Percentiles rank a stretch among this genome's conserved stretches.
These are phyloP conservation scores for Chiua virens DNA, from an alignment of 768 basidiomycete species.

Conservation along the genomic window DNA sequence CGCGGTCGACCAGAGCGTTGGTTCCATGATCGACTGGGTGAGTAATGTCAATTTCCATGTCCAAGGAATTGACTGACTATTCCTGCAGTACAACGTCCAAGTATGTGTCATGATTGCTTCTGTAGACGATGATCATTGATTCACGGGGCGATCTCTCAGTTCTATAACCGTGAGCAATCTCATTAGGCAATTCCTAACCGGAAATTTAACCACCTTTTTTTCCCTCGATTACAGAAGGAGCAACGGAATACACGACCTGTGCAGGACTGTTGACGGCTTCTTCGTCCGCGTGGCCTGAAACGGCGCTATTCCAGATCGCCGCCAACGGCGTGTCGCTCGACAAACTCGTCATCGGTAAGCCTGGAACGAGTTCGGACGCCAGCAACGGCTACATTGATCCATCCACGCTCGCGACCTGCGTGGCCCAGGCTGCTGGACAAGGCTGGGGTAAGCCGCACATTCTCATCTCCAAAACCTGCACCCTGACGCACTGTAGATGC, in stretches of 20 bases:
- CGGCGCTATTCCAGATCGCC: conserved; percentile 56
- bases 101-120: conserved; percentile 15
- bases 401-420: conserved; percentile 55
- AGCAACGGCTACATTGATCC: conserved; percentile 59
- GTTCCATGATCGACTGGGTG: too few species aligned
- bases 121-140: conserved; percentile 2
- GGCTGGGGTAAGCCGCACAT: conserved; percentile 61
- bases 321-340: conserved; percentile 43
- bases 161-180: conserved; percentile 28
- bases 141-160: conserved; percentile 9
- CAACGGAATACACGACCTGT: conserved; percentile 65
- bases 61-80: background rate
- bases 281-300: too few species aligned
- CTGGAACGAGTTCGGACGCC: conserved; percentile 41
- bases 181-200: background rate
- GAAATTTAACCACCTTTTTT: background rate
- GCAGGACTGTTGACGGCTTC: conserved; percentile 52
- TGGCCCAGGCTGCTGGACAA: conserved; percentile 54
- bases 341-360: conserved; percentile 61
- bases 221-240: conserved; percentile 47
- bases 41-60: background rate
- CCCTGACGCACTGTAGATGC: conserved; percentile 24
- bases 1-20: too few species aligned
- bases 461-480: background rate
- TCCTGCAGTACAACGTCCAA: conserved; percentile 38